Evolutionary conservation across 768 basidiomycete genomes (phyloP).

Genomic region (Lentinula sp.): DNA sequence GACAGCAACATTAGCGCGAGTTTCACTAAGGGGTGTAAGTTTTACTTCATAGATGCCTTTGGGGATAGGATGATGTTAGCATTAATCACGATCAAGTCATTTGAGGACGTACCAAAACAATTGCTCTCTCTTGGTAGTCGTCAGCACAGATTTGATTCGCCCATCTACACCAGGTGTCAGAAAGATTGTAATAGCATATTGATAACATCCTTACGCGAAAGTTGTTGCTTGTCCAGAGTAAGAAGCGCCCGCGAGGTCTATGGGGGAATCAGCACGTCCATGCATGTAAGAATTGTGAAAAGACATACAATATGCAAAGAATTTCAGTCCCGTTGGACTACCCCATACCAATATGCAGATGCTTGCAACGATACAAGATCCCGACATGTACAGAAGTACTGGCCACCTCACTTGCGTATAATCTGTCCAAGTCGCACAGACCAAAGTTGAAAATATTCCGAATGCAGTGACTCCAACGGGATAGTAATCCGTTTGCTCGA

Average conservation of each 20-base stretch:
- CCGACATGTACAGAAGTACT: constrained; percentile 57
- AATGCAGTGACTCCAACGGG: constrained; percentile 62
- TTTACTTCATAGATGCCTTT: constrained; percentile 64
- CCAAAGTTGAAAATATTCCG: constrained; percentile 54
- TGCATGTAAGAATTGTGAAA: background rate
- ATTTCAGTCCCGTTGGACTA: constrained; percentile 56
- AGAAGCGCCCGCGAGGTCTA: constrained; percentile 57
- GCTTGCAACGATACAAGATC: constrained; percentile 45
- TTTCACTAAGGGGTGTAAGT: constrained; percentile 6
- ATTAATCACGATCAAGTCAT: background rate
- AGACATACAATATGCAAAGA: constrained; percentile 64
- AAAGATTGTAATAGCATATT: background rate
- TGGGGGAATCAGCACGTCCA: background rate
- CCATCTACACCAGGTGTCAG: constrained; percentile 38
- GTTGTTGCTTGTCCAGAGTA: constrained; percentile 75
- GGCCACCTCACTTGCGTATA: constrained; percentile 51
- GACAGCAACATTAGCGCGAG: background rate
- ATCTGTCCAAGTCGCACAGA: constrained; percentile 63
- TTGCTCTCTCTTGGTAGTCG: constrained; percentile 61
- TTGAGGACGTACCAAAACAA: constrained; percentile 38
- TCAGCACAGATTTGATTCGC: constrained; percentile 74
- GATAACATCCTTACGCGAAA: constrained; percentile 45
- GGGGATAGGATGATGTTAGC: background rate
- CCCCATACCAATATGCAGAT: constrained; percentile 59
- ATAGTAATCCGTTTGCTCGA: constrained; percentile 58